These are phyloP conservation scores for Boletus tomentosulus DNA, from an alignment of 768 basidiomycete species.

Conservation along the genomic window DNA sequence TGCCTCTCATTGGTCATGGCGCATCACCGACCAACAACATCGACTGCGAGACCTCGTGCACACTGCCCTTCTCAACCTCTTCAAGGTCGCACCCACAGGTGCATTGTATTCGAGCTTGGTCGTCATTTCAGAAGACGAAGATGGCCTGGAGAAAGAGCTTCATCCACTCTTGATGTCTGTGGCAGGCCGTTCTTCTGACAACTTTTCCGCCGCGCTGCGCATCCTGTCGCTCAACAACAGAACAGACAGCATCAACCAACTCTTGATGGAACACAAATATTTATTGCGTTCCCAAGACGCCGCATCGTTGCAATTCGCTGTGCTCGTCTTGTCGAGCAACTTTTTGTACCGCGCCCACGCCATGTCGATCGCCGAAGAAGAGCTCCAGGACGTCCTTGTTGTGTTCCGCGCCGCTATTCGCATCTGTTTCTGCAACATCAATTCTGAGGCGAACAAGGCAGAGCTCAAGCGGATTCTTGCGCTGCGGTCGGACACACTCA, in stretches of 20 bases:
- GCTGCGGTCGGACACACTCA: constrained; percentile 33
- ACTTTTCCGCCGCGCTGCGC: constrained; percentile 51
- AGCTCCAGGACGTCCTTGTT: constrained; percentile 44
- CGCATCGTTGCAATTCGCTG: constrained; percentile 42
- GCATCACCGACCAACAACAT: constrained; percentile 37
- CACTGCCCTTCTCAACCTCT: constrained; percentile 41
- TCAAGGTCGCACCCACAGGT: constrained; percentile 47
- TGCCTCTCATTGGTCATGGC: constrained; percentile 50
- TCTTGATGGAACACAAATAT: constrained; percentile 46
- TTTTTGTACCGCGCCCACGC: constrained; percentile 28
- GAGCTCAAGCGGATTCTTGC: constrained; percentile 47
- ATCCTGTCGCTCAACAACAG: constrained; percentile 42
- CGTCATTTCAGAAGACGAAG: constrained; percentile 33
- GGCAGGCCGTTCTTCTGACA: constrained; percentile 48
- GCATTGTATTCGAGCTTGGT: constrained; percentile 43
- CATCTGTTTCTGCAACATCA: constrained; percentile 45
- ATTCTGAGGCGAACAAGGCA: constrained; percentile 35
- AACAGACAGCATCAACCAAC: constrained; percentile 31
- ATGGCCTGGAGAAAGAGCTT: constrained; percentile 33
- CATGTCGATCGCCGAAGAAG: constrained; percentile 46
- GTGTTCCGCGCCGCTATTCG: constrained; percentile 43
- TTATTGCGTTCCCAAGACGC: constrained; percentile 62
- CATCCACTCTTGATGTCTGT: constrained; percentile 33
- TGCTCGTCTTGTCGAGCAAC: constrained; percentile 33
- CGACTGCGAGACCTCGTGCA: constrained; percentile 44